phyloP scores from a whole-genome alignment of 768 basidiomycete species.

The Pleurotus sapidus region DNA sequence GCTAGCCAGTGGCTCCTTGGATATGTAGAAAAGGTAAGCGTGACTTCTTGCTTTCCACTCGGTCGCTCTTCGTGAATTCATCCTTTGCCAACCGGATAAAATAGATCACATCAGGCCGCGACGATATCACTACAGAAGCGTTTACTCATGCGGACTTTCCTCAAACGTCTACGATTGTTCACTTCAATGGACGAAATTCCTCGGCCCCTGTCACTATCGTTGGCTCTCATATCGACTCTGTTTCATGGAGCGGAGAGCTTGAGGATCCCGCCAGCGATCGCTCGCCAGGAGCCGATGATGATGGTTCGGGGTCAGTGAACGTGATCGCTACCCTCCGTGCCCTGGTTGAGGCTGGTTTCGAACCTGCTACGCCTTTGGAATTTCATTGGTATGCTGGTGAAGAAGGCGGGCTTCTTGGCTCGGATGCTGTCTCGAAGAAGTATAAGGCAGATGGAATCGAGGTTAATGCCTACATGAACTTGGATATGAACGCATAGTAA shows the following conservation, averaged over 20 bases:
- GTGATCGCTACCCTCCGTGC: background rate
- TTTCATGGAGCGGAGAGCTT: background rate
- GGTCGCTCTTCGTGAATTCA: background rate
- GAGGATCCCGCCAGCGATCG: background rate
- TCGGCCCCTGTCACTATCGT: background rate
- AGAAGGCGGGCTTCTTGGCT: background rate
- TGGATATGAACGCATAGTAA: constrained; percentile 6
- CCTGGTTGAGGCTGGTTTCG: background rate
- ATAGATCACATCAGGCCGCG: background rate
- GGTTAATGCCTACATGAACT: background rate
- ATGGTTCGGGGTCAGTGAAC: background rate
- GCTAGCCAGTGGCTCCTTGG: background rate
- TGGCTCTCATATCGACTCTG: background rate
- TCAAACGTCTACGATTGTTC: background rate
- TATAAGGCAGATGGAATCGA: constrained; percentile 1
- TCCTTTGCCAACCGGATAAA: background rate
- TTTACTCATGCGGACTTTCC: background rate
- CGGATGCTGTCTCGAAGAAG: background rate
- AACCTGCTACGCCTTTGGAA: background rate
- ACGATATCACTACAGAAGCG: background rate
- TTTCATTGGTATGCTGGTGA: background rate
- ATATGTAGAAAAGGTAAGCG: background rate
- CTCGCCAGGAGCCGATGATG: background rate
- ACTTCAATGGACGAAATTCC: background rate
- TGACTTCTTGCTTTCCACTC: background rate